Conservation (phyloP, 495 filamentous ascomycete genomes). For the Opeltia flavorubescens region DNA sequence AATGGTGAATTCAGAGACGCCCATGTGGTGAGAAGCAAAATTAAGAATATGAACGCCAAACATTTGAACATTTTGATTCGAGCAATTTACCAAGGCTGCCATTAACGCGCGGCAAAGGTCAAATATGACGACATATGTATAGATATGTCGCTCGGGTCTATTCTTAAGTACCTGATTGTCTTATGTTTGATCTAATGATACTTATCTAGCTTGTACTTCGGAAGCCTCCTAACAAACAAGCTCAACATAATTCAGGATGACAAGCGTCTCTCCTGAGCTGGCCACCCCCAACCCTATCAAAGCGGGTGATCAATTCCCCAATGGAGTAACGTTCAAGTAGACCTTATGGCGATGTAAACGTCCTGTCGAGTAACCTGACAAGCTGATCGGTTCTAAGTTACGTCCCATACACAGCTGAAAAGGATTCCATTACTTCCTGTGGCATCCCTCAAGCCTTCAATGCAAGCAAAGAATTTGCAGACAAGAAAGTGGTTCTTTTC, state of each 20-base stretch:
- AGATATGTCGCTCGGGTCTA: too few species aligned
- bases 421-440: constrained; percentile 55
- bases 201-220: too few species aligned
- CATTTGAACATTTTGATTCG: too few species aligned
- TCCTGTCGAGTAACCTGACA: background rate
- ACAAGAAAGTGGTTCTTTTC: constrained; percentile 87
- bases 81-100: too few species aligned
- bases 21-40: too few species aligned
- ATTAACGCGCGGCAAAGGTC: too few species aligned
- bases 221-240: background rate
- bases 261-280: constrained; percentile 24
- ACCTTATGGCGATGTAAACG: constrained; percentile 14
- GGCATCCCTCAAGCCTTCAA: constrained; percentile 68
- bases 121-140: too few species aligned
- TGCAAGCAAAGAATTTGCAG: constrained; percentile 70
- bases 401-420: constrained; percentile 48
- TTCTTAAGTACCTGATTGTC: too few species aligned
- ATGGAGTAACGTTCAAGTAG: constrained; percentile 60
- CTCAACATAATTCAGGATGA: background rate
- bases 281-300: constrained; percentile 40
- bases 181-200: too few species aligned
- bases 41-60: too few species aligned
- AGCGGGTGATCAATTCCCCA: constrained; percentile 71
- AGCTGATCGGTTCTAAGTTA: constrained; percentile 32
- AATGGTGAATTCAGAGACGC: too few species aligned